Conservation (phyloP, 257 asterid genomes). For the Solanum medicagineum region DNA sequence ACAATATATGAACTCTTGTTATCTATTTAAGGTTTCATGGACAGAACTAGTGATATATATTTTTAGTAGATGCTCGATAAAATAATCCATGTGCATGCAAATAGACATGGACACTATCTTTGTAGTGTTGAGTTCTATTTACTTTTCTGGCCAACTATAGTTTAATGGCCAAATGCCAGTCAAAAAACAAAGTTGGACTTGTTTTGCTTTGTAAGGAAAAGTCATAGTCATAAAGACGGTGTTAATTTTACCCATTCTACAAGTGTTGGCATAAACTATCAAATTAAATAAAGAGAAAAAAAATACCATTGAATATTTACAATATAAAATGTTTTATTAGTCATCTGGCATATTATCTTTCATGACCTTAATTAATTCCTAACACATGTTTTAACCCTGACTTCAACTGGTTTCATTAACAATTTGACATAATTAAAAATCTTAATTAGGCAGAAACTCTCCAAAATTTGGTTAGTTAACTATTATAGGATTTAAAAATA, state of each 20-base stretch:
- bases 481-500: neutral
- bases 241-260: neutral
- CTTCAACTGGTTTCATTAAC: neutral
- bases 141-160: neutral
- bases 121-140: neutral
- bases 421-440: neutral
- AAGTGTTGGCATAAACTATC: neutral
- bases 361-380: neutral
- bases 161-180: neutral
- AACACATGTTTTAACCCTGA: neutral
- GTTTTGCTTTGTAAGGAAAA: neutral
- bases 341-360: neutral
- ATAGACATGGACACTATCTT: neutral
- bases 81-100: neutral
- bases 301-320: neutral
- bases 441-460: neutral
- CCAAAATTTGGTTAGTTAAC: neutral
- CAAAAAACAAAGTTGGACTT: neutral
- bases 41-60: neutral
- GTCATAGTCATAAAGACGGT: neutral
- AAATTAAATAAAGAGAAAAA: neutral
- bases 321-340: neutral
- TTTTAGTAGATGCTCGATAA: neutral
- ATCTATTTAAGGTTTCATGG: neutral
- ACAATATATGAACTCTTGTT: neutral